Evolutionary conservation across 768 basidiomycete species (phyloP), one percentile per base, ranked within the genome.

Genomic region (Tricholoma furcatifolium): DNA sequence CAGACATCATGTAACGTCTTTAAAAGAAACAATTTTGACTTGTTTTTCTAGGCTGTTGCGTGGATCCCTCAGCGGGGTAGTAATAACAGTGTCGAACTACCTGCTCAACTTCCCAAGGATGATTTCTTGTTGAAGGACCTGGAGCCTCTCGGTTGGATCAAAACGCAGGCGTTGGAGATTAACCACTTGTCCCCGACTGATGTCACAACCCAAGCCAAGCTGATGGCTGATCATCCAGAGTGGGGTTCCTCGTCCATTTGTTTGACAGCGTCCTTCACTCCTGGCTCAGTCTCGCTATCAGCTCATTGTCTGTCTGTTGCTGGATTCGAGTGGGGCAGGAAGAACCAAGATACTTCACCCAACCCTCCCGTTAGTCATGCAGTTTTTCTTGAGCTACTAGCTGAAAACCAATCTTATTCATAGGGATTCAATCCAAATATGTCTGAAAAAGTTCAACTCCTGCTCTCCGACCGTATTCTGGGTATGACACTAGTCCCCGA

Each of bases 321-420:
- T 54, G 97, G 96, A 14, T 98, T 98, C 66, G 97, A 99, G 64
- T 98, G 95, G 95, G 96, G 95, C 38, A 78, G 96, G 61, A 98
- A 97, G 76, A 96, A 95, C 60, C 73, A 79, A 60, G 93, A 95
- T 63, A 90, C 83, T 39, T 88, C 91, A 34, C 78, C 82, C 34
- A 93, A 91, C 65, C 92, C 93, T 54, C 75, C 85, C 1, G 83
- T 84, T 59, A 60, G 76, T 66, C 17, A 30, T 27, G 27, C 36
- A 35, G 40, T 12, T 55, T 4, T 6, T 43, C 20, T 43, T 40
- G 4, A 36, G 17, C 4, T 23, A 17, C 18, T 51, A 24, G 14
- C n/a, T 47, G 56, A 47, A 55, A 15, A 54, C 43, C 15, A 46
- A 8, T n/a, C 3, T 23, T 48, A 17, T 45, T 47, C 58, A 35